Base-by-base conservation (phyloP, 371 early-diverging fungal species). In the Mortierella sp. region DNA sequence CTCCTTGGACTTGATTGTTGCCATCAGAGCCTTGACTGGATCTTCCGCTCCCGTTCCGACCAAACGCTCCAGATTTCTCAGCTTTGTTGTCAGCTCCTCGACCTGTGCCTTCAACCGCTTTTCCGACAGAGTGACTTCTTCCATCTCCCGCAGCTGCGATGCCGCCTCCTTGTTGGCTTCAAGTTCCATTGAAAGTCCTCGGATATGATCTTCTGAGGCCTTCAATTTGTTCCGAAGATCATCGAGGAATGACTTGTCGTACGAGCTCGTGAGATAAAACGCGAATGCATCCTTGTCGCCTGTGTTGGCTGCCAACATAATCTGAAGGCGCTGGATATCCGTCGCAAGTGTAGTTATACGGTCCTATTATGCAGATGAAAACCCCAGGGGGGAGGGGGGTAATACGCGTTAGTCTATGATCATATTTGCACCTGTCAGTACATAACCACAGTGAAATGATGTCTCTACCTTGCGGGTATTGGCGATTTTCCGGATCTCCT, bases 241-340 rank as follows among this genome's bases (percentile, higher is more conserved):
- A n/a, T 91, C 90, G 57, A 94, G 73, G 57, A 82, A 80, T 48
- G 89, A 89, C 47, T 91, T 91, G 72, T 93, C 90, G 31, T 90
- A 75, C 16, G 82, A 63, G 21, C 86, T 82, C 24, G 88, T 87
- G 48, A 89, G 83, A 80, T 95, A 96, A 70, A 94, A 92, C 21
- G 94, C 92, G 26, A 96, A 88, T 42, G 95, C 93, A n/a, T 92
- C 92, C 57, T 89, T 89, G 60, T 94, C 93, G 26, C 95, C 95
- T 10, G 90, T 90, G 55, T 93, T 89, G 28, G 93, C 92, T 1
- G 94, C 92, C 16, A 95, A 79, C 74, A 89, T 89, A 78, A 93
- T 90, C 80, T 94, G 90, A 19, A 96, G 88, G n/a, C 96, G 90
- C 71, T 91, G 92, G 58, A 95, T 89, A 70, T 95, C 94, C 5